Conservation (phyloP, 257 asterid genomes). For the Nicotiana obtusifolia region DNA sequence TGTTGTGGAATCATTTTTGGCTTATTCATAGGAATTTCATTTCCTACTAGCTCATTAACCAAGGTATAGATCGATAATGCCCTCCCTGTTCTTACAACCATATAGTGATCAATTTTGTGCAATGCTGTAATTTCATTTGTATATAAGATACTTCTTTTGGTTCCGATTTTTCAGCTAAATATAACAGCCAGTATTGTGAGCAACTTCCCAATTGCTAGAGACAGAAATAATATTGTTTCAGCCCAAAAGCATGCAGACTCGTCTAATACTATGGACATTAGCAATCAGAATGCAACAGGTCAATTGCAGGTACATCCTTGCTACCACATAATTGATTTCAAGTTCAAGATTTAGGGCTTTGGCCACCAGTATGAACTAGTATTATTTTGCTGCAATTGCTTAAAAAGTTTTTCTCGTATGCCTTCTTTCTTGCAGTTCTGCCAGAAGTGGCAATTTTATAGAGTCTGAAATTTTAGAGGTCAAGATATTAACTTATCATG, state of each 20-base stretch:
- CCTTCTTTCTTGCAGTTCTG: not conserved
- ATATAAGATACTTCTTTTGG: not conserved
- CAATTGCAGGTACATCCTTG: constrained; percentile 41
- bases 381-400: not conserved
- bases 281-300: constrained; percentile 29
- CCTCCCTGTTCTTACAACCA: not conserved
- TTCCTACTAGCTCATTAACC: constrained; percentile 44
- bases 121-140: not conserved
- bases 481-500: not conserved
- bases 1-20: constrained; percentile 56
- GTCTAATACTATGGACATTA: not conserved
- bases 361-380: not conserved
- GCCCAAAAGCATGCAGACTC: constrained; percentile 18
- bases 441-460: not conserved
- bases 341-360: not conserved
- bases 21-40: constrained; percentile 60
- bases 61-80: constrained; percentile 35
- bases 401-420: not conserved
- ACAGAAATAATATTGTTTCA: constrained; percentile 21
- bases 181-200: constrained; percentile 35
- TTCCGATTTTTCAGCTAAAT: constrained; percentile 49
- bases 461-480: not conserved
- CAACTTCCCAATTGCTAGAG: constrained; percentile 27
- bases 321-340: not conserved
- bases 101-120: not conserved